phyloP scores from a whole-genome alignment of 306 rosid genomes.

The Sechiopsis laciniata region DNA sequence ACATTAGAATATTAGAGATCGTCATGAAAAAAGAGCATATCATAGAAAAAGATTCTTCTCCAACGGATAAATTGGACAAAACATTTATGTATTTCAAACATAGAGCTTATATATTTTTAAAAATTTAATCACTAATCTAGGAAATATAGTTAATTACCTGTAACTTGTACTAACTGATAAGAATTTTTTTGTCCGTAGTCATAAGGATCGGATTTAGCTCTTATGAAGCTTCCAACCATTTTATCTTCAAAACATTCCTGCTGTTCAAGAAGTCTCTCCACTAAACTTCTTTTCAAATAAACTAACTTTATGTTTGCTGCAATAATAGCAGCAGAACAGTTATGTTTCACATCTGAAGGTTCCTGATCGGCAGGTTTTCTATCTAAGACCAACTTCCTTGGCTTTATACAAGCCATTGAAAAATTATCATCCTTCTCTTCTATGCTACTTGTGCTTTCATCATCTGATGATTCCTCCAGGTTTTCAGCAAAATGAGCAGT shows the following conservation, averaged over 20 bases:
- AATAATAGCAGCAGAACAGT: constrained; percentile 48
- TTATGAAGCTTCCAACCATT: constrained; percentile 62
- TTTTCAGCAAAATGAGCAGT: constrained; percentile 57
- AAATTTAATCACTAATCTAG: constrained; percentile 9
- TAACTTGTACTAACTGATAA: constrained; percentile 53
- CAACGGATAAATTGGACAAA: not conserved
- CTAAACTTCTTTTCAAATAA: constrained; percentile 63
- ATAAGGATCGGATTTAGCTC: constrained; percentile 55
- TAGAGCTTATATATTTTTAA: not conserved
- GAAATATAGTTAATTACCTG: constrained; percentile 38
- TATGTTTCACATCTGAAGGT: constrained; percentile 31
- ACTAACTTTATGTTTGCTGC: constrained; percentile 55
- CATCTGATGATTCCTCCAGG: constrained; percentile 37
- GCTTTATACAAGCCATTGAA: constrained; percentile 24
- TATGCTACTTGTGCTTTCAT: constrained; percentile 31
- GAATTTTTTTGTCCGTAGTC: constrained; percentile 61
- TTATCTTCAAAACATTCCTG: constrained; percentile 46
- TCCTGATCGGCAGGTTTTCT: constrained; percentile 24
- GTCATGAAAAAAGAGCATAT: not conserved
- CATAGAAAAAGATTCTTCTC: not conserved
- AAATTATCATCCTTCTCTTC: constrained; percentile 35
- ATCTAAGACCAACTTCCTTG: constrained; percentile 27
- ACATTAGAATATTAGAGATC: not conserved
- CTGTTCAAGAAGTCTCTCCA: constrained; percentile 48
- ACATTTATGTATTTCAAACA: not conserved